Base-by-base conservation (phyloP, 2,329 filamentous ascomycete species). In the Clonostachys solani region DNA sequence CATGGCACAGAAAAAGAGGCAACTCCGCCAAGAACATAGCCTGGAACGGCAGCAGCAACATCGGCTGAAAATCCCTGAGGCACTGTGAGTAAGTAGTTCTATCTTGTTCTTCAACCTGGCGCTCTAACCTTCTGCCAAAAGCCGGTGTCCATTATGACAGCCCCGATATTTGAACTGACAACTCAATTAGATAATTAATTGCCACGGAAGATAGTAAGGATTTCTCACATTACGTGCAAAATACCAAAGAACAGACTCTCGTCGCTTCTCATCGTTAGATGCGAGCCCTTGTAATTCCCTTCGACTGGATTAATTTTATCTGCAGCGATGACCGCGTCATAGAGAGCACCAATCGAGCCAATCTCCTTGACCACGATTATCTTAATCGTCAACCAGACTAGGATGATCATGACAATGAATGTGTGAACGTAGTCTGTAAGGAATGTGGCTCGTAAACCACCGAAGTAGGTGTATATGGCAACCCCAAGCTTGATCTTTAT, bases 1-100 rank as follows among this genome's bases (percentile, higher is more conserved):
- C 87, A 94, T 1, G 89, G 89, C 46, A 95, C 92, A 2, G 89
- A 89, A 55, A 95, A 95, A 89, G 89, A 95, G 44, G 79, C 83
- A 2, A 95, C 76, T 29, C 89, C 89, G 6, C 89, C 89, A 50
- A 91, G 75, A 41, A 94, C 84, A 60, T 95, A 95, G 16, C 89
- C 89, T 0, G 88, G 89, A 4, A 95, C 80, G 2, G 89, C 89
- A 53, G 91, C 83, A 2, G 90, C 84, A 5, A 88, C 88, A 19
- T 83, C 85, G 1, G 89, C 88, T 13, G 89, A 87, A 59, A 95
- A 92, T 8, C 89, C 23, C 23, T 91, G 69, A 89, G 92, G 72
- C 5, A 29, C 23, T 8, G 23, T 29, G 6, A 29, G 23, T 29
- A 29, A 29, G 5, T 29, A 29, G 23, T 3, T 29, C 9, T 8